These are phyloP conservation scores for Fistulina hepatica DNA, from an alignment of 1,284 basidiomycete species.

Conservation along the genomic window DNA sequence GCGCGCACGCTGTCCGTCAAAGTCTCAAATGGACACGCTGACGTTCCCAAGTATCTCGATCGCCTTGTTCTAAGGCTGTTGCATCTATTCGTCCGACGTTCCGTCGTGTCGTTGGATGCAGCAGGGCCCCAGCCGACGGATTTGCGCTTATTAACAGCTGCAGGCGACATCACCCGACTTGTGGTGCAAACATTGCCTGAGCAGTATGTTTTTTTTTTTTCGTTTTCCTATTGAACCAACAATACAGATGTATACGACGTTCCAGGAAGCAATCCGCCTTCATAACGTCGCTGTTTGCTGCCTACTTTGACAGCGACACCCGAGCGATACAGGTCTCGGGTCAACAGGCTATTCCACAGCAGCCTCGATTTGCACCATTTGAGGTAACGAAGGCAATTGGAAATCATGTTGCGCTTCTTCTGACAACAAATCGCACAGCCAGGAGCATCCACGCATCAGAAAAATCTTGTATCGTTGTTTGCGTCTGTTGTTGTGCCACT, in stretches of 20 bases:
- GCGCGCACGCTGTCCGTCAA: slow-evolving; percentile 58
- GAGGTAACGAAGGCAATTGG: slow-evolving; percentile 27
- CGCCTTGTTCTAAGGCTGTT: slow-evolving; percentile 62
- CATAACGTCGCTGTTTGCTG: slow-evolving; percentile 38
- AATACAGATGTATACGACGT: slow-evolving; percentile 4
- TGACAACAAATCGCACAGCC: slow-evolving; percentile 24
- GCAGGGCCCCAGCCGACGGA: slow-evolving; percentile 43
- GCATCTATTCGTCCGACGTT: slow-evolving; percentile 56
- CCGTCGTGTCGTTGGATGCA: slow-evolving; percentile 27
- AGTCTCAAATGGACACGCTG: slow-evolving; percentile 45
- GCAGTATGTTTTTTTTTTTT: slow-evolving; percentile 40
- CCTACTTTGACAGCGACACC: slow-evolving; percentile 51
- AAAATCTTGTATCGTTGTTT: slow-evolving; percentile 57
- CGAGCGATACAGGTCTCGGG: slow-evolving; percentile 44
- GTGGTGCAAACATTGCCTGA: slow-evolving; percentile 52
- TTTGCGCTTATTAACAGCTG: slow-evolving; percentile 51
- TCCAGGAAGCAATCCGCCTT: slow-evolving; percentile 50
- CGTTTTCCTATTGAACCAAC: slow-evolving; percentile 2
- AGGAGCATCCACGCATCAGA: slow-evolving; percentile 36
- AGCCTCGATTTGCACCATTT: slow-evolving; percentile 34
- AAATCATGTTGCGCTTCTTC: slow-evolving; percentile 2
- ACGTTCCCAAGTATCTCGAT: slow-evolving; percentile 73
- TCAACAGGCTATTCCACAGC: slow-evolving; percentile 34
- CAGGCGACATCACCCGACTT: slow-evolving; percentile 56
- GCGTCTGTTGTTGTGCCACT: slow-evolving; percentile 53